Evolutionary conservation across 2,329 filamentous ascomycete species (phyloP).

Genomic region (Lecanicillium sp.): DNA sequence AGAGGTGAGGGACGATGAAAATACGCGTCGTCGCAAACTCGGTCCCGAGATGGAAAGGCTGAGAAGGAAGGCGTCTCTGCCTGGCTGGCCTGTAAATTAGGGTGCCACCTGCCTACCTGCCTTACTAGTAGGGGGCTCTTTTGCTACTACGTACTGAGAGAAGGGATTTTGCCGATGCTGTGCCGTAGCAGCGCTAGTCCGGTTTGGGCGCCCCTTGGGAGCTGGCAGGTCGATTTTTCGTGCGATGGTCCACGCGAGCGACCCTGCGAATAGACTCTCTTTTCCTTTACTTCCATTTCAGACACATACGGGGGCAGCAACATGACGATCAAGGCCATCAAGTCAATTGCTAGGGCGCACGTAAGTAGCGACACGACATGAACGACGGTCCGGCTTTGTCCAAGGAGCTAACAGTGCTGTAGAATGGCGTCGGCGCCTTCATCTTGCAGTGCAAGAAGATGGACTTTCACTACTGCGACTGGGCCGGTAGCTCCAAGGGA

Average conservation of each 20-base stretch:
- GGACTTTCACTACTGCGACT: conserved; percentile 96
- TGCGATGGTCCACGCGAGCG: conserved; percentile 11
- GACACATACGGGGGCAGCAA: conserved; percentile 26
- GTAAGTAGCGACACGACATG: conserved; percentile 31
- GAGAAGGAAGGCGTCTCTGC: not conserved
- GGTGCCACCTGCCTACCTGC: not conserved
- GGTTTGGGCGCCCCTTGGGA: conserved; percentile 14
- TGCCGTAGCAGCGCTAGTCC: conserved; percentile 10
- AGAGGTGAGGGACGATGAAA: too few species aligned
- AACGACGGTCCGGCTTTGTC: not conserved
- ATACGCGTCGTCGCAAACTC: conserved; percentile 13
- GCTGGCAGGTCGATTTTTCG: conserved; percentile 18
- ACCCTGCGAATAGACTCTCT: conserved; percentile 12
- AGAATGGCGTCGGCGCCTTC: conserved; percentile 97
- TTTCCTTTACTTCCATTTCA: conserved; percentile 20
- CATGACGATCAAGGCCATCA: conserved; percentile 52
- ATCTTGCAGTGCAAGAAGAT: conserved; percentile 95
- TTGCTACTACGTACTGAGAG: not conserved
- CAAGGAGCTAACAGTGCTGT: conserved; percentile 16
- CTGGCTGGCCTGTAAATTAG: conserved; percentile 8
- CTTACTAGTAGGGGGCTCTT: not conserved
- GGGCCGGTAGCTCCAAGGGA: conserved; percentile 84
- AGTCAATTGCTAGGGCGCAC: conserved; percentile 47
- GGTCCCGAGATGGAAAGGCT: conserved; percentile 1
- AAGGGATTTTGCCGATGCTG: conserved; percentile 13